A percentile compares a stretch with the other conserved stretches of the same genome.
Conservation (phyloP, 1,139 yeast species). For the Taiozyma sp. region DNA sequence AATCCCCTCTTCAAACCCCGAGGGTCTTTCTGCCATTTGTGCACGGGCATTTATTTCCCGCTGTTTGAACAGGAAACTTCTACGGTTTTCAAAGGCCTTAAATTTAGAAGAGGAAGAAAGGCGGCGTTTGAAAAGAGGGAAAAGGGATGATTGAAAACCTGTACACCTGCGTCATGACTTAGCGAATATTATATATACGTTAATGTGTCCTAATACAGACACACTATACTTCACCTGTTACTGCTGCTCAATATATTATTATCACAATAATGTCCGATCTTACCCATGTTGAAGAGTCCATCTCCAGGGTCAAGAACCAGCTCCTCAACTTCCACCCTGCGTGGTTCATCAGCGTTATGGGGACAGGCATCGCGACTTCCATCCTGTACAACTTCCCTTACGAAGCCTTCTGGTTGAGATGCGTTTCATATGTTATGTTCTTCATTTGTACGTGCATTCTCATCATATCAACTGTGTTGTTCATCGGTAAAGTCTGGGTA, state of each 20-base stretch:
- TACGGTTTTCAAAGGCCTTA: neutral
- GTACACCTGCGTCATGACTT: too few species aligned
- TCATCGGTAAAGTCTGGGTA: conserved; percentile 33
- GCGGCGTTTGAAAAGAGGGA: neutral
- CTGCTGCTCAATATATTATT: neutral
- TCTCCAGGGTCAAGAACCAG: neutral
- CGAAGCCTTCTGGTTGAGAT: conserved; percentile 51
- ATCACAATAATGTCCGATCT: neutral
- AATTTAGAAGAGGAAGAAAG: neutral
- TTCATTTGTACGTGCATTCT: conserved; percentile 48
- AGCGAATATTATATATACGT: too few species aligned
- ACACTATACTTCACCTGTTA: too few species aligned
- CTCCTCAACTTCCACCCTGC: conserved; percentile 40
- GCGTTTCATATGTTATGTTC: conserved; percentile 54
- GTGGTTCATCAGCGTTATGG: conserved; percentile 78
- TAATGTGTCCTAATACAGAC: too few species aligned
- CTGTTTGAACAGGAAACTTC: neutral
- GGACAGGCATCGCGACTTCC: conserved; percentile 65
- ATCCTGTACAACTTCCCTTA: conserved; percentile 63
- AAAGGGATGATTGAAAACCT: too few species aligned
- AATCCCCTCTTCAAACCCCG: neutral
- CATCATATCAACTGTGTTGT: conserved; percentile 31
- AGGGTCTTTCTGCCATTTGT: neutral
- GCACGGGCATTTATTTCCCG: neutral
- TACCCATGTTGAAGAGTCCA: neutral